Evolutionary conservation across 176 grass and related monocot species (phyloP).

Genomic region (Rhynchospora pubera): DNA sequence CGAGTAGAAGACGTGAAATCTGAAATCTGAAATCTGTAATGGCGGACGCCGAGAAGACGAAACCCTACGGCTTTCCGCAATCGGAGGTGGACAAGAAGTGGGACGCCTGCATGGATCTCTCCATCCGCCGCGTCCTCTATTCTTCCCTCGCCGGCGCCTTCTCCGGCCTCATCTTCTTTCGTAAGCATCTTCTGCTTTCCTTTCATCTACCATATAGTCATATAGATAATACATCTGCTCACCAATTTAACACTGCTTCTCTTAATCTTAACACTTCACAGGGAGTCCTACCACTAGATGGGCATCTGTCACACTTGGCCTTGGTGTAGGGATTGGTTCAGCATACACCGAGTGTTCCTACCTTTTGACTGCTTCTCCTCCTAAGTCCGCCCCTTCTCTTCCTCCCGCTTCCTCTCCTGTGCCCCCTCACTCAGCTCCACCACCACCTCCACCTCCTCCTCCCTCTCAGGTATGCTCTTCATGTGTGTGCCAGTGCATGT

Average conservation of each 20-base stretch:
- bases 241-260: too few relatives aligned
- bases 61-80: slow-evolving; percentile 26
- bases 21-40: slow-evolving; percentile 27
- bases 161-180: slow-evolving; percentile 65
- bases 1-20: too few relatives aligned
- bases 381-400: slow-evolving; percentile 29
- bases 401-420: slow-evolving; percentile 4
- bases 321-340: slow-evolving; percentile 78
- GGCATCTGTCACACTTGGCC: slow-evolving; percentile 84
- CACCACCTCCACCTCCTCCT: slow-evolving; percentile 16
- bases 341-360: slow-evolving; percentile 93
- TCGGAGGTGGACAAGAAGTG: slow-evolving; percentile 87
- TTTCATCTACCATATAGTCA: background rate
- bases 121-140: slow-evolving; percentile 79
- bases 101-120: slow-evolving; percentile 84
- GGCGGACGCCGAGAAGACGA: slow-evolving; percentile 53
- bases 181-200: slow-evolving; percentile 29
- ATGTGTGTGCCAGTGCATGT: background rate
- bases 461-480: slow-evolving; percentile 51
- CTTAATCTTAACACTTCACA: too few relatives aligned
- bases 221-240: too few relatives aligned
- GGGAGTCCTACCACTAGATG: slow-evolving; percentile 85
- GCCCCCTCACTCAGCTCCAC: background rate
- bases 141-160: slow-evolving; percentile 80
- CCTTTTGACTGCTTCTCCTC: slow-evolving; percentile 63